Evolutionary conservation across 2,329 filamentous ascomycete genomes (phyloP).

Genomic region (Didymella pomorum): DNA sequence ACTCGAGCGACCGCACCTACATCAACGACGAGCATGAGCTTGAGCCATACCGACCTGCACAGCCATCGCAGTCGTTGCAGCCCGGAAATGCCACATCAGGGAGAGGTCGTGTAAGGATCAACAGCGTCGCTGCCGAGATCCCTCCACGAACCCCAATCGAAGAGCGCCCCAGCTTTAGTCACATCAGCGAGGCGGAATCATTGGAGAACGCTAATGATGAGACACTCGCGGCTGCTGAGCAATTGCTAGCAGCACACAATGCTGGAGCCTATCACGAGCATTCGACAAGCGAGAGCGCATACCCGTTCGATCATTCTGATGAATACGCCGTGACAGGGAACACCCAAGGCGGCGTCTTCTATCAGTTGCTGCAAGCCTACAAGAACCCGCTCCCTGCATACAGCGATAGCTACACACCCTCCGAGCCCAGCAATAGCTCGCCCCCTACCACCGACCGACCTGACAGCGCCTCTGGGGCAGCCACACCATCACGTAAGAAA

Average conservation of each 20-base stretch:
- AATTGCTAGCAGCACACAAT: slow-evolving; percentile 34
- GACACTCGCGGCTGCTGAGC: slow-evolving; percentile 32
- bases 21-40: slow-evolving; percentile 21
- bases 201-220: slow-evolving; percentile 22
- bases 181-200: slow-evolving; percentile 25
- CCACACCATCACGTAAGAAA: slow-evolving; percentile 39
- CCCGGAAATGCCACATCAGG: slow-evolving; percentile 22
- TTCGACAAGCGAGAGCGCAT: slow-evolving; percentile 6
- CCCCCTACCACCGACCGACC: slow-evolving; percentile 18
- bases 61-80: slow-evolving; percentile 22
- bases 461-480: slow-evolving; percentile 33
- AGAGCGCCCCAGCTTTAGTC: slow-evolving; percentile 24
- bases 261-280: slow-evolving; percentile 12
- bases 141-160: slow-evolving; percentile 12
- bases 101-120: slow-evolving; percentile 37
- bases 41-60: slow-evolving; percentile 7
- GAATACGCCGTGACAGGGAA: slow-evolving; percentile 40
- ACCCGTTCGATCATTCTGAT: slow-evolving; percentile 25
- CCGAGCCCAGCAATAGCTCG: slow-evolving; percentile 29
- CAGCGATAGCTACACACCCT: slow-evolving; percentile 12
- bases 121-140: slow-evolving; percentile 38
- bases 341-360: slow-evolving; percentile 42
- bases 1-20: slow-evolving; percentile 23
- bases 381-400: slow-evolving; percentile 32
- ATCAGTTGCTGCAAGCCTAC: slow-evolving; percentile 45